Conservation (phyloP, 2,329 filamentous ascomycete genomes). For the Fusarium anthophilum region DNA sequence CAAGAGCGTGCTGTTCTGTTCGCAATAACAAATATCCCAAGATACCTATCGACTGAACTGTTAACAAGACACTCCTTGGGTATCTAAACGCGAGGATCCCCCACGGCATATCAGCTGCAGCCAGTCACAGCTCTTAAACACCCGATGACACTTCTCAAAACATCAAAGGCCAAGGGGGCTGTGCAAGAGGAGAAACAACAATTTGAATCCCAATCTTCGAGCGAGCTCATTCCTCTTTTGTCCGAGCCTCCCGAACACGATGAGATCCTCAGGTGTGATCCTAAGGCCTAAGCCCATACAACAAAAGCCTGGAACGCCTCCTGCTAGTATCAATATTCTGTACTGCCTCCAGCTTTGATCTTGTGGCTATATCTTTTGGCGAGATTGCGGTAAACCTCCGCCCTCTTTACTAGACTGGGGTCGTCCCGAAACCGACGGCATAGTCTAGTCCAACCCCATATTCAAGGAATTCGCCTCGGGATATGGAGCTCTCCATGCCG, state of each 20-base stretch:
- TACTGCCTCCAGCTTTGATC: not conserved
- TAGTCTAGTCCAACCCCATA: conserved; percentile 10
- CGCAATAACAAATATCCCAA: too few species aligned
- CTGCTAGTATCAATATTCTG: not conserved
- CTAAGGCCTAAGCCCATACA: conserved; percentile 13
- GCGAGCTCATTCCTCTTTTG: conserved; percentile 10
- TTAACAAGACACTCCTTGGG: not conserved
- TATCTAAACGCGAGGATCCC: conserved; percentile 22
- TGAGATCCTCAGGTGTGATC: not conserved
- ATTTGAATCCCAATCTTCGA: conserved; percentile 4
- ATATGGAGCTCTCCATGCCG: conserved; percentile 23
- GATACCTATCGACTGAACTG: not conserved
- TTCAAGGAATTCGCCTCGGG: conserved; percentile 17
- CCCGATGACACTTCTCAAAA: conserved; percentile 20
- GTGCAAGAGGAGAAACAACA: conserved; percentile 30
- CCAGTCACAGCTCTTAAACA: conserved; percentile 26
- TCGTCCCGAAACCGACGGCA: conserved; percentile 9
- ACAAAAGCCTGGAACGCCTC: not conserved
- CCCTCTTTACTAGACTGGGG: conserved; percentile 5
- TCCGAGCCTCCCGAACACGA: conserved; percentile 23
- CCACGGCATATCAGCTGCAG: conserved; percentile 13
- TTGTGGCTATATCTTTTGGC: conserved; percentile 18
- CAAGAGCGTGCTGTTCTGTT: not conserved
- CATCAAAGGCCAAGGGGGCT: conserved; percentile 26
- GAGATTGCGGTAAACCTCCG: conserved; percentile 16